Evolutionary conservation across 108 stramenopile genomes (phyloP).

Genomic region (Cyclotella choctawhatcheeana): DNA sequence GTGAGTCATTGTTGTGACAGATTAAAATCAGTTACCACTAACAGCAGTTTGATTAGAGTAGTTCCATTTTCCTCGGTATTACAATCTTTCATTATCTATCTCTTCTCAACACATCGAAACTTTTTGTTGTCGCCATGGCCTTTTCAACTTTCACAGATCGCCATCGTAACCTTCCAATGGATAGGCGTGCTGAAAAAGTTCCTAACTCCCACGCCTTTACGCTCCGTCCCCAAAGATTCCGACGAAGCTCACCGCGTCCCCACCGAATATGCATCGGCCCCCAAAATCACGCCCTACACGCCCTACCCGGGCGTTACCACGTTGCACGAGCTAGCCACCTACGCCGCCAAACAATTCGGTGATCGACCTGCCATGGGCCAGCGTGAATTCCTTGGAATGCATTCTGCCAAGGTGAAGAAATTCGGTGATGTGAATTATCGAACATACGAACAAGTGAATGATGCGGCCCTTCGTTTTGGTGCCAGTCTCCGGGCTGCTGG

Average conservation of each 20-base stretch:
- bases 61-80: too few species aligned
- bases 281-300: conserved; percentile 49
- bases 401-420: conserved; percentile 67
- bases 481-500: conserved; percentile 77
- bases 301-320: conserved; percentile 70
- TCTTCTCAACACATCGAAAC: too few species aligned
- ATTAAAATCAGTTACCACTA: not conserved
- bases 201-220: conserved; percentile 52
- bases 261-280: conserved; percentile 54
- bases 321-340: conserved; percentile 64
- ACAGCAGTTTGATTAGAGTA: not conserved
- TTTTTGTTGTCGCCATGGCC: too few species aligned
- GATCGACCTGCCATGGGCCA: conserved; percentile 66
- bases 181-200: conserved; percentile 68
- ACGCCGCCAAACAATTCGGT: conserved; percentile 57
- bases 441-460: conserved; percentile 78
- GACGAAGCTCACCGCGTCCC: conserved; percentile 75
- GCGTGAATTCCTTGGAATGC: conserved; percentile 80
- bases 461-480: conserved; percentile 74
- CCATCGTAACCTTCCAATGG: conserved; percentile 83
- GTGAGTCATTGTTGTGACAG: conserved; percentile 51
- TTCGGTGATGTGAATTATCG: conserved; percentile 70
- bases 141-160: conserved; percentile 47
- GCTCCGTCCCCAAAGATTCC: conserved; percentile 73
- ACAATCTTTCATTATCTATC: too few species aligned